Evolutionary conservation across 163 green algal species (phyloP).

Genomic region (Coccomyxa subellipsoidea): DNA sequence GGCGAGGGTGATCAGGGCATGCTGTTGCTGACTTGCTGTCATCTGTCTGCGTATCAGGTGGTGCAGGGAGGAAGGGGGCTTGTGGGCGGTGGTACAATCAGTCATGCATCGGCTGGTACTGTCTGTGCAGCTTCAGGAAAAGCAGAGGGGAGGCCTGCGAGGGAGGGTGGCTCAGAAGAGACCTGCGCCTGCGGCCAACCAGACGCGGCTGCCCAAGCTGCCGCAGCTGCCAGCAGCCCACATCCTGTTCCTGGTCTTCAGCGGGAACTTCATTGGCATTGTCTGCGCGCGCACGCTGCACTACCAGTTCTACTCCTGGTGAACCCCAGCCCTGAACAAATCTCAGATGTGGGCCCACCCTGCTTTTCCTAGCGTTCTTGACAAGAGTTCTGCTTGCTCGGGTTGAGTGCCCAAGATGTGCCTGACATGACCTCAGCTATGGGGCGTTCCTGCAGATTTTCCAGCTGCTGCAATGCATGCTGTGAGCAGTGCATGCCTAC

Average conservation of each 20-base stretch:
- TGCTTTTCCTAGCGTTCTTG: neutral
- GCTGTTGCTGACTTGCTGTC: neutral
- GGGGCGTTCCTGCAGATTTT: neutral
- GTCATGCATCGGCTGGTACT: neutral
- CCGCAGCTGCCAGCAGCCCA: constrained; percentile 15
- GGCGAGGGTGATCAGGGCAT: too few species aligned
- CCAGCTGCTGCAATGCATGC: neutral
- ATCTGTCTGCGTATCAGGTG: neutral
- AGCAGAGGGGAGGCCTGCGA: neutral
- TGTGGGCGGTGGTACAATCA: neutral
- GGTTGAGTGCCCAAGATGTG: neutral
- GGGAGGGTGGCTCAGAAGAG: neutral
- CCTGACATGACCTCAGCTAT: neutral
- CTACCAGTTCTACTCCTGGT: constrained; percentile 89
- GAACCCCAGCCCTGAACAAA: neutral
- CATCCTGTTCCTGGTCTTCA: constrained; percentile 55
- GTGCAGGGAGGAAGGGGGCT: neutral
- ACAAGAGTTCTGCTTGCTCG: neutral
- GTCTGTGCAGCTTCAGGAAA: neutral
- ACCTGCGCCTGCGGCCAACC: neutral
- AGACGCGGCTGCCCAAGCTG: neutral
- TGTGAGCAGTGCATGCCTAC: neutral
- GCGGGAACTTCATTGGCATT: constrained; percentile 77
- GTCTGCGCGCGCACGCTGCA: constrained; percentile 74
- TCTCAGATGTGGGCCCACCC: too few species aligned